Conservation (phyloP, 1,284 basidiomycete genomes). For the Schizophyllum amplum region DNA sequence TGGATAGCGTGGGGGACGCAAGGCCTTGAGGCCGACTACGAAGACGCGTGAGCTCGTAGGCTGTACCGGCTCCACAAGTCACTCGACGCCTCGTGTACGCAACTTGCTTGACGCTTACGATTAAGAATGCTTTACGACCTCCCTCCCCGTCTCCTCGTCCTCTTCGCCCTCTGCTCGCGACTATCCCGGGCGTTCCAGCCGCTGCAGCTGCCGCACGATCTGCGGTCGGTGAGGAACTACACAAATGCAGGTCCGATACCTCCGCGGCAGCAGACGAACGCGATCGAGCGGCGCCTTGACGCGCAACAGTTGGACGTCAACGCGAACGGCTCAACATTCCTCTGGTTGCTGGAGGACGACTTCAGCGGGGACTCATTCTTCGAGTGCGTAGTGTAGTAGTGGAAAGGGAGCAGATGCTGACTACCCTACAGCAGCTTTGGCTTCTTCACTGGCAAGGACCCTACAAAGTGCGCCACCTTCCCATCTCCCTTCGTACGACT, state of each 20-base stretch:
- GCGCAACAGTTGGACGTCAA: conserved; percentile 23
- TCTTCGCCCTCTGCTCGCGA: neutral
- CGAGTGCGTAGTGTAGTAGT: conserved; percentile 31
- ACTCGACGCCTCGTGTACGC: neutral
- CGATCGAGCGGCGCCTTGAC: neutral
- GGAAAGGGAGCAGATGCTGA: too few relatives aligned
- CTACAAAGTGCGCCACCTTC: too few relatives aligned
- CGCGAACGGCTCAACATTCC: conserved; percentile 33
- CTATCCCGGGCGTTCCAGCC: too few relatives aligned
- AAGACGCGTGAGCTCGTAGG: neutral
- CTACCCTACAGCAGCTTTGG: conserved; percentile 36
- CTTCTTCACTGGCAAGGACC: conserved; percentile 39
- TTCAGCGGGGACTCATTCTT: conserved; percentile 47
- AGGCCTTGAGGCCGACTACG: neutral
- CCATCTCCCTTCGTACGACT: neutral
- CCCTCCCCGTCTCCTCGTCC: neutral
- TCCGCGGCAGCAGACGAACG: too few relatives aligned
- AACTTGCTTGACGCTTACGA: neutral
- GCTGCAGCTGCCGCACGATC: too few relatives aligned
- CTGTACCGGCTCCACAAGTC: neutral
- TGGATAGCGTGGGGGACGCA: neutral
- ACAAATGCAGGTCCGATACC: too few relatives aligned
- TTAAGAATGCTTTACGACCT: neutral
- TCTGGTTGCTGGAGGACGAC: conserved; percentile 51
- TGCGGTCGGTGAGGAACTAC: too few relatives aligned